Evolutionary conservation across 768 basidiomycete species (phyloP), one percentile per base, ranked within the genome.

Genomic region (Rhodotorula kratochvilovae): DNA sequence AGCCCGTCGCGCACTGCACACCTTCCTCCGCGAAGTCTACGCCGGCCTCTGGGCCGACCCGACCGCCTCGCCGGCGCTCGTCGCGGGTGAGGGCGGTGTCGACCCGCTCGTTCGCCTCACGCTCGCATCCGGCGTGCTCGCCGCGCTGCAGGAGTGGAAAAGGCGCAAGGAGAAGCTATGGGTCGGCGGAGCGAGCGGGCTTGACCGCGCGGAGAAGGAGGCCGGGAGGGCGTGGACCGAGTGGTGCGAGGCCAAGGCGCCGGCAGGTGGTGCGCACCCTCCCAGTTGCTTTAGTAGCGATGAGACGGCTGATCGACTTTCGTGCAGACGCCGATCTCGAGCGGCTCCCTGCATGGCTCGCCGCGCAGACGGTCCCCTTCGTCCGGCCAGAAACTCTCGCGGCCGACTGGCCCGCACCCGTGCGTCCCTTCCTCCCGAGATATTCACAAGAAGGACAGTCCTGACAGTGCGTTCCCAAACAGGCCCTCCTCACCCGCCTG

Each of bases 81-180:
- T 27, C 17, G 29, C 42, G 25, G 15, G 29, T 35, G 27, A 23
- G 27, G n/a, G 50, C 45, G 39, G 27, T 29, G 58, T 54, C 11
- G 35, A 57, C 23, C 68, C 68, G 35, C 42, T 65, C 13, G 48
- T 67, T 21, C 51, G 70, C 35, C 27, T 74, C 29, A 31, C 70
- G 16, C 8, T 71, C 17, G 35, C 39, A 3, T 59, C 60, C 19
- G 73, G 59, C 25, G 60, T 65, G 7, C 61, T 71, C 17, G 50
- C 48, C 8, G 73, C 63, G 16, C 57, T 74, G 55, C 73, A 74
- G 39, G 61, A 65, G 19, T 68, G 70, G 69, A 74, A 74, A 63
- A 4, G 60, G 43, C 42, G 67, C 25, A 68, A 71, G 59, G 69
- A 71, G 35, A 46, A 55, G 53, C 63, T 74, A 0, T 71, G 67